Percentiles rank a stretch among this genome's conserved stretches.
Conservation (phyloP, 2,329 filamentous ascomycete species). For the Gaeumannomyces tritici region DNA sequence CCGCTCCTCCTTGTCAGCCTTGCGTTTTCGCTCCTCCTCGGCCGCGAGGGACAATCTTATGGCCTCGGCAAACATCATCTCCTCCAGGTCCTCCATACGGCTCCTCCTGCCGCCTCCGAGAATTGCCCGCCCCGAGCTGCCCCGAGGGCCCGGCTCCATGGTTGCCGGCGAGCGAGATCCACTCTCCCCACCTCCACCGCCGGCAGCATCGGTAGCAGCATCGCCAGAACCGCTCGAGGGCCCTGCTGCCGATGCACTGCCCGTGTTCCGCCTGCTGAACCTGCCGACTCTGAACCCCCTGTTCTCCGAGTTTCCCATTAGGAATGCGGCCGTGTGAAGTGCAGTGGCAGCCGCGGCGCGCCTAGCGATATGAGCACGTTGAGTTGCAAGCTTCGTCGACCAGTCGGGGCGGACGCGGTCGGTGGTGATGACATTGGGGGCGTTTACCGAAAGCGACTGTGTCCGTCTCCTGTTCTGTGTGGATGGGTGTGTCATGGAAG, state of each 20-base stretch:
- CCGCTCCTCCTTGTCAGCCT: slow-evolving; percentile 67
- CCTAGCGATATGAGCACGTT: slow-evolving; percentile 74
- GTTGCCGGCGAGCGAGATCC: slow-evolving; percentile 14
- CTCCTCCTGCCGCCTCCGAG: slow-evolving; percentile 22
- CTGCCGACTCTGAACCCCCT: slow-evolving; percentile 44
- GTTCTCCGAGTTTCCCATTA: slow-evolving; percentile 59
- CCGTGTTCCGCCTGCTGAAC: slow-evolving; percentile 46
- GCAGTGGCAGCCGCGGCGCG: slow-evolving; percentile 89
- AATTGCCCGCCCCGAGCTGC: slow-evolving; percentile 17
- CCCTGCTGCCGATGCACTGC: slow-evolving; percentile 23
- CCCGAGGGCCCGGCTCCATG: slow-evolving; percentile 19
- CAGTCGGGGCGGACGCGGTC: slow-evolving; percentile 91
- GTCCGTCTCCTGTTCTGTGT: slow-evolving; percentile 31
- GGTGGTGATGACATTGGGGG: slow-evolving; percentile 81
- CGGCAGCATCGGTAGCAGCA: slow-evolving; percentile 15
- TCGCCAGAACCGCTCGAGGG: slow-evolving; percentile 18
- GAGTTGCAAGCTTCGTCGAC: slow-evolving; percentile 79
- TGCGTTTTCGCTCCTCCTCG: slow-evolving; percentile 85
- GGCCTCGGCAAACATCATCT: slow-evolving; percentile 98
- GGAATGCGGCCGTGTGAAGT: slow-evolving; percentile 86
- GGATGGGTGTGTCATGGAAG: slow-evolving; percentile 18
- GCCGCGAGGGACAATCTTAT: slow-evolving; percentile 83
- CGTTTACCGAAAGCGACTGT: slow-evolving; percentile 66
- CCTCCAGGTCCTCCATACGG: slow-evolving; percentile 81
- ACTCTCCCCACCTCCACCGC: slow-evolving; percentile 14